These are phyloP conservation scores for Paulownia fortunei DNA, from an alignment of 257 asterid species.

Conservation along the genomic window DNA sequence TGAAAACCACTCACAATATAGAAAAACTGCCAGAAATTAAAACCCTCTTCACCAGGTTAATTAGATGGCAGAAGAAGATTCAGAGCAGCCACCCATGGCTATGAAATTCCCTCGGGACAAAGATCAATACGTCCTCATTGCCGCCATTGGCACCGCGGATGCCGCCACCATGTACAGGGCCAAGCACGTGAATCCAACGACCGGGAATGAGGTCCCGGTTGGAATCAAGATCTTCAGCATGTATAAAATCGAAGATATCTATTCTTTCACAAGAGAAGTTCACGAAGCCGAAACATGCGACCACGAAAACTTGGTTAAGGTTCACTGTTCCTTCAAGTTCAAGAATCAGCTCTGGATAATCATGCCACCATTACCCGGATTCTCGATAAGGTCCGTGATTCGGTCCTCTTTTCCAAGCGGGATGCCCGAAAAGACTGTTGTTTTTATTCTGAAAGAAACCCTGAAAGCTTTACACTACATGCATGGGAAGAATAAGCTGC, in stretches of 20 bases:
- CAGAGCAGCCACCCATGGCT: background rate
- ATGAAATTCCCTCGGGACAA: background rate
- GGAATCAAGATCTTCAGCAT: conserved; percentile 15
- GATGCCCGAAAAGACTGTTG: conserved; percentile 7
- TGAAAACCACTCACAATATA: too few relatives aligned
- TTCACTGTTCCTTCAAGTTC: conserved; percentile 6
- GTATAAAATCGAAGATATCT: background rate
- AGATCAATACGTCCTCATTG: background rate
- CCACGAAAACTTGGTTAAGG: conserved; percentile 20
- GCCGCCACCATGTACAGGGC: background rate
- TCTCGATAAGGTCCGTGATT: background rate
- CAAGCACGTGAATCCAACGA: background rate
- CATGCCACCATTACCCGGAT: conserved; percentile 7
- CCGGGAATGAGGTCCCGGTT: background rate
- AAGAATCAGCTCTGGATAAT: conserved; percentile 6
- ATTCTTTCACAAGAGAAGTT: background rate
- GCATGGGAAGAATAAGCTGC: conserved; percentile 8
- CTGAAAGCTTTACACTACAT: conserved; percentile 7
- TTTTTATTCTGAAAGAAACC: conserved; percentile 2
- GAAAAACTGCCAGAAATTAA: too few relatives aligned
- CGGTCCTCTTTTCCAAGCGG: background rate
- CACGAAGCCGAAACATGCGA: background rate
- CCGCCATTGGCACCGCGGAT: background rate
- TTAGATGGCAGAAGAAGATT: background rate
- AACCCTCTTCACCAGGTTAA: too few relatives aligned